Evolutionary conservation across 2,329 filamentous ascomycete genomes (phyloP), one percentile per base, ranked within the genome.

Genomic region (Colletotrichum cordylinicola): DNA sequence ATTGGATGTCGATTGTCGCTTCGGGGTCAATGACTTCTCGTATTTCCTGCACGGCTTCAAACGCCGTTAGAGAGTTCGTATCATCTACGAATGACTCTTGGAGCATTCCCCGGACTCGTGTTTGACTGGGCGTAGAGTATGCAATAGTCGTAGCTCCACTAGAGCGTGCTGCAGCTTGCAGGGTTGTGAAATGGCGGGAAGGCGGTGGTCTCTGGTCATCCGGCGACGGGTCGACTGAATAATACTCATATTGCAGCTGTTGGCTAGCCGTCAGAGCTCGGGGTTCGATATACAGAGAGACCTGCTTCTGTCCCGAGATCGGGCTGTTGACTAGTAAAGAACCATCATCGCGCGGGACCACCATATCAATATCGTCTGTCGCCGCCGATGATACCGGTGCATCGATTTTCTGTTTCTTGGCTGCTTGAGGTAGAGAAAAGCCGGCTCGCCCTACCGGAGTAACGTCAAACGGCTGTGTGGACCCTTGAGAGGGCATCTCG

Each of bases 201-300:
- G 69, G 16, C 2, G 71, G 16, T 56, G 66, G 24, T 52, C 72
- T 29, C 66, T 60, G 58, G 9, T 67, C 77, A 27, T 78, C 78
- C 5, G 70, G 61, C 56, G 72, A 83, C 77, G 61, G 78, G 72
- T 78, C 69, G 58, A 83, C 78, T 27, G 79, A 77, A 61, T 82
- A 77, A 65, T 87, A 87, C 55, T 86, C 77, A 65, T 87, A 87
- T 60, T 86, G 79, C 70, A 81, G 76, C 78, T 82, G 84, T 72
- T 87, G 85, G 61, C 84, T 84, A 4, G 83, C 80, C 3, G 84
- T 85, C 58, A 87, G 76, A 2, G 80, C 79, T 8, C 81, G 83
- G 1, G 84, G 78, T 31, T 81, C 79, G 43, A 87, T 80, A 70
- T 83, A 81, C 70, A 86, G 81, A 8, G 83, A 81, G 9, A 69